Conservation (phyloP, 1,139 yeast species). For the Blastobotrys illinoisensis region DNA sequence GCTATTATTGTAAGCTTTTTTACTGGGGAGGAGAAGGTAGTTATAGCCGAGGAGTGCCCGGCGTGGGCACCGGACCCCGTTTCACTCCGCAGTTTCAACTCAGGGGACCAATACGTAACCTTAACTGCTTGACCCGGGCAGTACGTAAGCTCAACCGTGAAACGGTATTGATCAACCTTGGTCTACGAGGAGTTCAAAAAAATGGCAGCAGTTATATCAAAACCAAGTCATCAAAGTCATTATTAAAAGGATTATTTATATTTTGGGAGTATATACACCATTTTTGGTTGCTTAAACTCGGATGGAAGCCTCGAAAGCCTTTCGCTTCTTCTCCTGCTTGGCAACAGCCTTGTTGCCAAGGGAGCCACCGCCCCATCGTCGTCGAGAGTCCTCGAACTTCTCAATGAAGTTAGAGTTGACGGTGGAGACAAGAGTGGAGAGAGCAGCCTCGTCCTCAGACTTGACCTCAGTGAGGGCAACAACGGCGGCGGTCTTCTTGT, state of each 20-base stretch:
- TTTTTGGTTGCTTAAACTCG: slow-evolving; percentile 31
- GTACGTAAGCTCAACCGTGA: no score
- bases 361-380: slow-evolving; percentile 99
- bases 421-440: slow-evolving; percentile 87
- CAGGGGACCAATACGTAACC: background rate
- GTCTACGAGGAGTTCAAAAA: no score
- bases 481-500: slow-evolving; percentile 94
- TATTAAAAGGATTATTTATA: slow-evolving; percentile 2
- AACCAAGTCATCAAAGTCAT: slow-evolving; percentile 2
- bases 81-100: background rate
- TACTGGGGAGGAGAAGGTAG: no score
- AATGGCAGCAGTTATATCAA: background rate
- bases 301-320: slow-evolving; percentile 43
- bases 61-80: background rate
- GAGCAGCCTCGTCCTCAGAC: slow-evolving; percentile 90
- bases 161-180: no score
- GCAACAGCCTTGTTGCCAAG: slow-evolving; percentile 90
- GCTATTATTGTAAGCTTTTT: background rate
- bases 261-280: background rate
- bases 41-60: background rate
- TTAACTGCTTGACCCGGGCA: no score
- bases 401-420: slow-evolving; percentile 87
- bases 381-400: slow-evolving; percentile 91
- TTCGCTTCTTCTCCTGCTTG: slow-evolving; percentile 55
- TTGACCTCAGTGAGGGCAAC: slow-evolving; percentile 94